Evolutionary conservation across 208 protist genomes (phyloP).

Genomic region (Herpetomonas tarakana): DNA sequence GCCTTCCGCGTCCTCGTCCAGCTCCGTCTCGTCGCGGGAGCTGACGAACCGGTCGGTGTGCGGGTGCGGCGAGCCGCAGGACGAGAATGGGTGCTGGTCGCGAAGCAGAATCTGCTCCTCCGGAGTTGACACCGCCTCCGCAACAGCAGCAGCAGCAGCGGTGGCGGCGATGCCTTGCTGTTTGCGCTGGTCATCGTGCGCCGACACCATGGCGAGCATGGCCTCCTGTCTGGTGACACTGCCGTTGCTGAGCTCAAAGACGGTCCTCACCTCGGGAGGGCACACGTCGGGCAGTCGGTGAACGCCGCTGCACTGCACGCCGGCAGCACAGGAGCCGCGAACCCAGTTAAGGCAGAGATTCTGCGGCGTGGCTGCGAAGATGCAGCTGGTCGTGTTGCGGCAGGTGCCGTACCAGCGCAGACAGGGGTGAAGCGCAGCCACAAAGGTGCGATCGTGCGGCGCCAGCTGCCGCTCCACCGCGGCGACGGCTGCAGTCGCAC

Average conservation of each 20-base stretch:
- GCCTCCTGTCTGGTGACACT: constrained; percentile 13
- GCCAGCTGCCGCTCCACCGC: background rate
- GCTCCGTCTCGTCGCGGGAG: background rate
- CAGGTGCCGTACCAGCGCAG: constrained; percentile 71
- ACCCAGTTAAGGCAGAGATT: constrained; percentile 84
- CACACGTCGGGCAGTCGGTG: constrained; percentile 71
- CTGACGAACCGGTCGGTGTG: background rate
- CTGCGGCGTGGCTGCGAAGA: constrained; percentile 45
- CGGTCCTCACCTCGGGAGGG: constrained; percentile 31
- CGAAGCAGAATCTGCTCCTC: background rate
- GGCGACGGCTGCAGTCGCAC: background rate
- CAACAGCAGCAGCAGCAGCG: background rate
- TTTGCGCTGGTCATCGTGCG: background rate
- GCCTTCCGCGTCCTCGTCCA: background rate
- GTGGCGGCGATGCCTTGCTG: too few relatives aligned
- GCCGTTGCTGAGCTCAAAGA: constrained; percentile 66
- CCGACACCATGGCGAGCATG: background rate
- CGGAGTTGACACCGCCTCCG: background rate
- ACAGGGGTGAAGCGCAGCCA: constrained; percentile 54
- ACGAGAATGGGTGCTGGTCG: background rate
- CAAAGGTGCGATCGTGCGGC: constrained; percentile 38
- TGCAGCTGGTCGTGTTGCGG: constrained; percentile 60
- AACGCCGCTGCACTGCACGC: constrained; percentile 50
- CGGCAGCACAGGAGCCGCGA: constrained; percentile 45
- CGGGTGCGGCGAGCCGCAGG: background rate